phyloP scores from a whole-genome alignment of 306 rosid species.

The Bauhinia variegata region DNA sequence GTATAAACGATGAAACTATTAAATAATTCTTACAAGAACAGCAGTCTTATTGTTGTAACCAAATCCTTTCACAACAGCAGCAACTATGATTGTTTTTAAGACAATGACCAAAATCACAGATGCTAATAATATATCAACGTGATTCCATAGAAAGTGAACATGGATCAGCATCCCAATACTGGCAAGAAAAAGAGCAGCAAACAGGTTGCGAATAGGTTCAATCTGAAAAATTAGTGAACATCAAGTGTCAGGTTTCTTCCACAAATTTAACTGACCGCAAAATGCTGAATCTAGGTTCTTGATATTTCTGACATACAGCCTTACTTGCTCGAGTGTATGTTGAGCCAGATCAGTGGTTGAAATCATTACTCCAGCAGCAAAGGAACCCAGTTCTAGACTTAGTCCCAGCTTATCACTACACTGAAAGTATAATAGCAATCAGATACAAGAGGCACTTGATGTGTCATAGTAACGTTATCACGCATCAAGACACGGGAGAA shows the following conservation, averaged over 20 bases:
- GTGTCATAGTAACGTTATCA: slow-evolving; percentile 25
- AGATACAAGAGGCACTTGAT: slow-evolving; percentile 24
- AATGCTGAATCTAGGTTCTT: too few species aligned
- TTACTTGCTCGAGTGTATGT: slow-evolving; percentile 95
- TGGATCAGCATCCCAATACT: slow-evolving; percentile 98
- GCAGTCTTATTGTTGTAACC: slow-evolving; percentile 92
- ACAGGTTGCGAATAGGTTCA: slow-evolving; percentile 94
- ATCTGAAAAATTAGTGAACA: slow-evolving; percentile 57
- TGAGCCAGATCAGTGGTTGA: slow-evolving; percentile 96
- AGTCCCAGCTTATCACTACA: slow-evolving; percentile 96
- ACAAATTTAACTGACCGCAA: slow-evolving; percentile 9
- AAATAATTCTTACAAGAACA: slow-evolving; percentile 73
- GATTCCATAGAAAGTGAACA: slow-evolving; percentile 97
- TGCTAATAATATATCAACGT: slow-evolving; percentile 93
- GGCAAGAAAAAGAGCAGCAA: slow-evolving; percentile 94
- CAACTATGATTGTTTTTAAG: slow-evolving; percentile 76
- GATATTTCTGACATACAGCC: slow-evolving; percentile 17
- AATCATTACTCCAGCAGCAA: slow-evolving; percentile 99
- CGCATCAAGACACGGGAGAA: slow-evolving; percentile 31
- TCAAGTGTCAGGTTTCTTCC: slow-evolving; percentile 29
- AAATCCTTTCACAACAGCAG: slow-evolving; percentile 92
- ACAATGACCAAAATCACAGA: slow-evolving; percentile 87
- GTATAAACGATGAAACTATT: slow-evolving; percentile 25
- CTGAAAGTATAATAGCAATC: slow-evolving; percentile 60
- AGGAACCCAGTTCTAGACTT: slow-evolving; percentile 95